Conservation (phyloP, 371 early-diverging fungal species). For the Choanephora cucurbitarum region DNA sequence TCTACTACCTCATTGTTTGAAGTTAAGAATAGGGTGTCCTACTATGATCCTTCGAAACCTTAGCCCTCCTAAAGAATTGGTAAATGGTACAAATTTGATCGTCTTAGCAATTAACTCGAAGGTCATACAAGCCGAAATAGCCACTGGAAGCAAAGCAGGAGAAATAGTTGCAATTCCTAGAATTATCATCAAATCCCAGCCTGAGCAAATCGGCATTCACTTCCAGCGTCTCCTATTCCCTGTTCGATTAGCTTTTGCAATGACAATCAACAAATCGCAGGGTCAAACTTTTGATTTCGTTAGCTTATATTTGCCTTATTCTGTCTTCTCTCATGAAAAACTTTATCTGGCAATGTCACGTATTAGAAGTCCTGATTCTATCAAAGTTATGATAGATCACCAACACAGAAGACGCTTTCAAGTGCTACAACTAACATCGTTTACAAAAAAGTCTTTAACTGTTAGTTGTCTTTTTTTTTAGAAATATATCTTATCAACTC, state of each 20-base stretch:
- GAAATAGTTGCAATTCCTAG: not conserved
- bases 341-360: slow-evolving; percentile 12
- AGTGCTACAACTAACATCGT: no score
- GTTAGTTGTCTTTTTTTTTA: no score
- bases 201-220: not conserved
- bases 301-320: slow-evolving; percentile 22
- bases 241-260: slow-evolving; percentile 26
- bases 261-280: slow-evolving; percentile 39
- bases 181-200: not conserved
- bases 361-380: not conserved
- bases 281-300: slow-evolving; percentile 25
- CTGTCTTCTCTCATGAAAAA: slow-evolving; percentile 12
- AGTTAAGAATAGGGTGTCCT: slow-evolving; percentile 28
- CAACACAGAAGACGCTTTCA: no score
- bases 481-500: no score
- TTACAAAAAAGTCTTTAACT: no score
- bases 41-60: slow-evolving; percentile 35
- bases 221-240: slow-evolving; percentile 17
- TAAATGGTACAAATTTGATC: slow-evolving; percentile 27
- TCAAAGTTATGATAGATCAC: not conserved
- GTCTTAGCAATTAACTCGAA: not conserved
- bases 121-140: not conserved
- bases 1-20: slow-evolving; percentile 25
- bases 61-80: slow-evolving; percentile 18
- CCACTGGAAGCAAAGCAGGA: not conserved